Base-by-base conservation (phyloP, 805 yeast genomes). In the Metschnikowia kofuensis region DNA sequence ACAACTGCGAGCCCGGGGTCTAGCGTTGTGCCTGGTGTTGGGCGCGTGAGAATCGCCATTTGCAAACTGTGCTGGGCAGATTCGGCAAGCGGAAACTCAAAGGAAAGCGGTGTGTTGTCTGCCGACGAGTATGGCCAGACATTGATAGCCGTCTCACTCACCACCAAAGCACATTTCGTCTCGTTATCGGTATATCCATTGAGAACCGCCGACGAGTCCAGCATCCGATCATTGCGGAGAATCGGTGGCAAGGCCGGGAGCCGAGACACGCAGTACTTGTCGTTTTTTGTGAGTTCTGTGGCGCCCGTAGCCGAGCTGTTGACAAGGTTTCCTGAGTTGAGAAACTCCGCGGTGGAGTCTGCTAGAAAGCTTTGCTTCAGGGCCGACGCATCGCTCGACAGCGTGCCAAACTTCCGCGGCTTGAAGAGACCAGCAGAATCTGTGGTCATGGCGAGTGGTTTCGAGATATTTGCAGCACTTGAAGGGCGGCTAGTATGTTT, bases 1-100 rank as follows among this genome's bases (percentile, higher is more conserved):
- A 88, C 73, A 6, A 85, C 77, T 7, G 86, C 82, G 36, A 89
- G 66, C 9, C 96, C 96, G 0, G 95, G 92, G 54, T 75, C 79
- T 35, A 58, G 57, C 30, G 63, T 53, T 13, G 72, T 64, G 2
- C 83, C 82, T 4, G 79, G 77, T 7, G 80, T 65, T 4, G 92
- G 84, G 10, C 75, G 61, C 1, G 87, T 80, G 35, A 87, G 64
- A 6, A 78, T 72, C 1, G 86, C 87, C 47, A 83, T 63, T 0
- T 85, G 84, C 32, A 64, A 40, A 4, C 52, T 46, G 16, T 52
- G 45, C 9, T 47, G 39, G 36, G 38, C 44, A 12, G 44, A 42
- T n/a, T 52, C 50, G 10, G 64, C 69, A 35, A 75, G 64, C 1
- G 78, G 81, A 49, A 84, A 79, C 49, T 81, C 78, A 38, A 79